Conservation (phyloP, 1,284 basidiomycete species). For the Ceratobasidium sp. region DNA sequence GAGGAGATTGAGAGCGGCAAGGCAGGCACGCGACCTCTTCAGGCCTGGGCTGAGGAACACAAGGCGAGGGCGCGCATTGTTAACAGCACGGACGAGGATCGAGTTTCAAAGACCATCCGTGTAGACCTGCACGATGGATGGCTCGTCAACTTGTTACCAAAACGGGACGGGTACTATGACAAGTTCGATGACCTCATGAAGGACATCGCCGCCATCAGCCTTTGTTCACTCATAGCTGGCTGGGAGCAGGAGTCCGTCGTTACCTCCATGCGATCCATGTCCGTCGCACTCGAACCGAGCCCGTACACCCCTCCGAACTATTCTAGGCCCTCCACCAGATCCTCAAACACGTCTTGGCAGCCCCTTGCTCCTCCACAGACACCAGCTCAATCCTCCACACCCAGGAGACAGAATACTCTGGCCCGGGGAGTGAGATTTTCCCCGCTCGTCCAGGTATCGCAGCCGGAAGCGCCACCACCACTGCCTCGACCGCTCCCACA, state of each 20-base stretch:
- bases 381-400: too few relatives aligned
- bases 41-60: neutral
- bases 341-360: too few relatives aligned
- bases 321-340: too few relatives aligned
- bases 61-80: neutral
- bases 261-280: neutral
- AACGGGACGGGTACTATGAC: neutral
- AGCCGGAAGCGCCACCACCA: too few relatives aligned
- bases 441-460: neutral
- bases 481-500: neutral
- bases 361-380: too few relatives aligned
- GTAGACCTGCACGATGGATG: neutral
- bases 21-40: neutral
- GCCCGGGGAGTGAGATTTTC: neutral
- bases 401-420: neutral
- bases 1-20: neutral
- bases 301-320: too few relatives aligned
- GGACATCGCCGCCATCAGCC: neutral
- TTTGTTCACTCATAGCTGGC: neutral
- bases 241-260: neutral
- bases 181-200: slow-evolving; percentile 8
- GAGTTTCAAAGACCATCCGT: neutral
- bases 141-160: neutral
- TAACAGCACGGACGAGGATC: neutral
- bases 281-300: neutral